Conservation (phyloP, 768 basidiomycete genomes). For the Lyophyllum shimeji region DNA sequence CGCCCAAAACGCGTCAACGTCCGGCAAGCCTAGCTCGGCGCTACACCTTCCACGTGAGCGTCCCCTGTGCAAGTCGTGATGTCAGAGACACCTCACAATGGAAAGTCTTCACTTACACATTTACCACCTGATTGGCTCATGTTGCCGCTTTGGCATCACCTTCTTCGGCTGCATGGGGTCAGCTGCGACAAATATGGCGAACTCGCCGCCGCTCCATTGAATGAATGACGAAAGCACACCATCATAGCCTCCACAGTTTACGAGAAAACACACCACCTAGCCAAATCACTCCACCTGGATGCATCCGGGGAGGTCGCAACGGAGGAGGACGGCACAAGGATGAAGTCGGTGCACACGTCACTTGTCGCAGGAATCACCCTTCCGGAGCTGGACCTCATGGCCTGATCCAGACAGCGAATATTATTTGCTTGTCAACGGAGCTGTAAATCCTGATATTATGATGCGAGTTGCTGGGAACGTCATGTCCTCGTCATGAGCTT, state of each 20-base stretch:
- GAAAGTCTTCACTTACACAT: neutral
- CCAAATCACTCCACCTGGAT: constrained; percentile 10
- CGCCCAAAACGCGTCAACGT: constrained; percentile 8
- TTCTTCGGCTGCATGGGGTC: constrained; percentile 8
- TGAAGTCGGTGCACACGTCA: constrained; percentile 10
- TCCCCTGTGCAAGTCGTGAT: neutral
- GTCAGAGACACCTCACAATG: constrained; percentile 8
- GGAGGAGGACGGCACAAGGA: neutral
- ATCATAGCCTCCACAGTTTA: neutral
- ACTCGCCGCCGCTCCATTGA: neutral
- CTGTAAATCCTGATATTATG: constrained; percentile 1
- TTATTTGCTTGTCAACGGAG: constrained; percentile 12
- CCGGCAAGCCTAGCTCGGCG: neutral
- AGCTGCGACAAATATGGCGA: constrained; percentile 1
- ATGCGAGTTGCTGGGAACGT: constrained; percentile 4
- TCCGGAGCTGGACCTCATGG: constrained; percentile 9
- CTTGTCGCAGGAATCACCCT: constrained; percentile 5
- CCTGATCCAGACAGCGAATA: too few relatives aligned
- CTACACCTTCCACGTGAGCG: constrained; percentile 9
- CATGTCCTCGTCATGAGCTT: constrained; percentile 6
- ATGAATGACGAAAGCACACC: neutral
- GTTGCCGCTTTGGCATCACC: constrained; percentile 1
- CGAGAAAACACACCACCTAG: neutral
- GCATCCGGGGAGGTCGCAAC: neutral
- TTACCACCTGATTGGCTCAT: neutral